Percentiles rank a stretch among this genome's conserved stretches.
Evolutionary conservation across 352 stramenopile species (phyloP).

Genomic region (Phytophthora pisi): DNA sequence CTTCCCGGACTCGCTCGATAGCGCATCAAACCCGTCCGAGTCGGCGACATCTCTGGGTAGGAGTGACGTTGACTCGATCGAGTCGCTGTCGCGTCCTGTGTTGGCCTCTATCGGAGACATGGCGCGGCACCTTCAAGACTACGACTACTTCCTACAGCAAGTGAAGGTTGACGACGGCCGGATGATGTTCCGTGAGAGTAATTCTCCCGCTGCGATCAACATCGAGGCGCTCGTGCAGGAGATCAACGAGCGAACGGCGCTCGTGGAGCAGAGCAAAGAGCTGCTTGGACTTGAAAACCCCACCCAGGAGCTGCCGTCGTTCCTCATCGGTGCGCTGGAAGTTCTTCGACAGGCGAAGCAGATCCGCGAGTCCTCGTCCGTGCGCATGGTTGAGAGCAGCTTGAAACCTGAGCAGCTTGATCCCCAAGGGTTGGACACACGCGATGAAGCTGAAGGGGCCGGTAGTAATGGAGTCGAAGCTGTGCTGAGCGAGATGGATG

Average conservation of each 20-base stretch:
- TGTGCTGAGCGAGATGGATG: constrained; percentile 30
- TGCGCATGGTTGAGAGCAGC: neutral
- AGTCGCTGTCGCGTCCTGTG: constrained; percentile 39
- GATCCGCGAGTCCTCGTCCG: constrained; percentile 23
- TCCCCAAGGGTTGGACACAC: neutral
- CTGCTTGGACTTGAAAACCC: constrained; percentile 40
- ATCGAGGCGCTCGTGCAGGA: constrained; percentile 41
- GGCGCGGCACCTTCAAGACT: constrained; percentile 65
- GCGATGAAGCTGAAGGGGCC: neutral
- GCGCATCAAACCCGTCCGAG: constrained; percentile 7
- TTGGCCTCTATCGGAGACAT: constrained; percentile 59
- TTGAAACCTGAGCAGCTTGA: neutral
- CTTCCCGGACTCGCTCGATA: constrained; percentile 1
- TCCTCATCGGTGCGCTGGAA: constrained; percentile 31
- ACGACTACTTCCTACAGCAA: constrained; percentile 55
- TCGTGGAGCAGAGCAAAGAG: constrained; percentile 37
- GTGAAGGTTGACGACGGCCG: constrained; percentile 25
- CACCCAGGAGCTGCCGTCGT: constrained; percentile 37
- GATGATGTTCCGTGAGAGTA: neutral
- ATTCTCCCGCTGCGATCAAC: constrained; percentile 20
- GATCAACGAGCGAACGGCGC: constrained; percentile 44
- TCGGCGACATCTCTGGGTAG: constrained; percentile 14
- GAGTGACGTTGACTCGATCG: constrained; percentile 24
- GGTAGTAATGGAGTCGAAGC: constrained; percentile 8
- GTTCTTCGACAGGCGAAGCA: constrained; percentile 31